phyloP scores from a whole-genome alignment of 23 red algal species.

The Agarophyton chilense region DNA sequence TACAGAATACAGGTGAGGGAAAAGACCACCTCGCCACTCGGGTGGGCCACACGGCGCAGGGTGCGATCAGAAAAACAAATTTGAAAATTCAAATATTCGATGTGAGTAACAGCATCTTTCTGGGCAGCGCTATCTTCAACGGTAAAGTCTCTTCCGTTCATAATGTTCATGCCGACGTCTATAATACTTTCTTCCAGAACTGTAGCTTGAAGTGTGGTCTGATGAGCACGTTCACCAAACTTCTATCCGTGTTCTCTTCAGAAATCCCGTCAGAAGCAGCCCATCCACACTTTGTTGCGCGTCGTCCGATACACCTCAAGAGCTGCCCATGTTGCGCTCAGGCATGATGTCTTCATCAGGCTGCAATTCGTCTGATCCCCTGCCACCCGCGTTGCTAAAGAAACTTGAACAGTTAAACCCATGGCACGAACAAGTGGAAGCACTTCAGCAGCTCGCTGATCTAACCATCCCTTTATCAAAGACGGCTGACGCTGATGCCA shows the following conservation, averaged over 20 bases:
- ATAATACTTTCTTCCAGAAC: background rate
- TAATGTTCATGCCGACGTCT: background rate
- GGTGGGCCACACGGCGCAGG: no score
- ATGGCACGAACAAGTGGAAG: slow-evolving; percentile 29
- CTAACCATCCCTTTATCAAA: slow-evolving; percentile 14
- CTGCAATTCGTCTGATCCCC: background rate
- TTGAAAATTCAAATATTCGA: background rate
- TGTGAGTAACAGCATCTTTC: background rate
- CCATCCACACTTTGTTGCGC: no score
- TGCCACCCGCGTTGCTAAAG: background rate
- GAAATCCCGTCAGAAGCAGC: background rate
- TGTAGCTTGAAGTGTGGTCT: background rate
- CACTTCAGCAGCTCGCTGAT: slow-evolving; percentile 30
- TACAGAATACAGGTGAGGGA: no score
- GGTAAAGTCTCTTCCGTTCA: background rate
- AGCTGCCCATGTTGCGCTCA: background rate
- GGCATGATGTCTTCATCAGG: background rate
- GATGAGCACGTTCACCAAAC: slow-evolving; percentile 4
- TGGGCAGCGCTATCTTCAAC: background rate
- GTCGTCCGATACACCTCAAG: no score
- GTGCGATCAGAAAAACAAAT: slow-evolving; percentile 14
- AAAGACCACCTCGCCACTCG: no score
- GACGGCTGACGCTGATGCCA: background rate
- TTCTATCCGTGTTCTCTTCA: background rate
- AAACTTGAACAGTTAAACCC: background rate